Evolutionary conservation across 768 basidiomycete genomes (phyloP).

Genomic region (Mrakia gelida): DNA sequence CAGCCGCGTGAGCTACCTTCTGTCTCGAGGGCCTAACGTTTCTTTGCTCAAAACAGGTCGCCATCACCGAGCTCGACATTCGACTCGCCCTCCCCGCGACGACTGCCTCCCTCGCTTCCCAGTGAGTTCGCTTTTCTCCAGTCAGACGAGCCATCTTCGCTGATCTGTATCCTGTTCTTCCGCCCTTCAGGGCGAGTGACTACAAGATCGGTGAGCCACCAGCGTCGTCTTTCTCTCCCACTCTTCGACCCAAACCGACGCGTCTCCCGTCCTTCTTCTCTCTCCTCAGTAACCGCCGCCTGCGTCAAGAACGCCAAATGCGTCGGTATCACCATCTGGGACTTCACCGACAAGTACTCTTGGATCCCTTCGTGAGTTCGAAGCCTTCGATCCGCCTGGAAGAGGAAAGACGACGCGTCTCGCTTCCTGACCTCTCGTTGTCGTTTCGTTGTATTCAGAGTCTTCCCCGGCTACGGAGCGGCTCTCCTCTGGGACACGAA

Average conservation of each 20-base stretch:
- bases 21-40: no score
- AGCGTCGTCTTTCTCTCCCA: not conserved
- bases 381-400: not conserved
- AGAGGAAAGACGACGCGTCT: not conserved
- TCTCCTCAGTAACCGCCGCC: not conserved
- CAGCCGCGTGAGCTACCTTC: no score
- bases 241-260: not conserved
- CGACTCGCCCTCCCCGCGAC: not conserved
- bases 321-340: not conserved
- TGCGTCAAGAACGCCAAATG: constrained; percentile 6
- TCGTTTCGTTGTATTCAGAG: not conserved
- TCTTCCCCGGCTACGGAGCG: not conserved
- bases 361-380: not conserved
- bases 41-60: constrained; percentile 44
- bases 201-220: not conserved
- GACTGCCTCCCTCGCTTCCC: not conserved
- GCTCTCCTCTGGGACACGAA: not conserved
- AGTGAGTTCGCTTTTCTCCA: not conserved
- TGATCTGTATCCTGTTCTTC: not conserved
- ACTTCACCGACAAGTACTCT: not conserved
- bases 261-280: not conserved
- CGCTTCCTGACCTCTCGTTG: not conserved
- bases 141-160: not conserved
- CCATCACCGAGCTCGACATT: constrained; percentile 49
- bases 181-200: not conserved